Evolutionary conservation across 495 filamentous ascomycete species (phyloP).

Genomic region (Aspergillus egyptiacus): DNA sequence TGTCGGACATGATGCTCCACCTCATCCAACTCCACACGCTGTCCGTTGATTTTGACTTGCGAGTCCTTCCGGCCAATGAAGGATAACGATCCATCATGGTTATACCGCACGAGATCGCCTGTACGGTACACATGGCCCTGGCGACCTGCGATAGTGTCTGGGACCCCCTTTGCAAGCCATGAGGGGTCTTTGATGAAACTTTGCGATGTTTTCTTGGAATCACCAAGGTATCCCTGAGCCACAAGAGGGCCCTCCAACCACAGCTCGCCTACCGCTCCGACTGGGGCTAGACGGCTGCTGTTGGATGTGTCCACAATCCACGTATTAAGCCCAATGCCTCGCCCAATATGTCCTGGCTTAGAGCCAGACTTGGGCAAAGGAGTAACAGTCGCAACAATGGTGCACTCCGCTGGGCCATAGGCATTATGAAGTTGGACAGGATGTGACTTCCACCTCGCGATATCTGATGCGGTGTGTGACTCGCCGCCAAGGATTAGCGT

Average conservation of each 20-base stretch:
- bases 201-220: neutral
- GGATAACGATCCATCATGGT: neutral
- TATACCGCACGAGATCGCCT: neutral
- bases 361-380: too few relatives aligned
- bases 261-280: neutral
- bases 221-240: neutral
- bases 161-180: neutral
- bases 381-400: neutral
- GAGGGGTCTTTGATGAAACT: neutral
- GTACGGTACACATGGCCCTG: neutral
- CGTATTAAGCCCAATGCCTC: neutral
- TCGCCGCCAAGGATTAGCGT: neutral
- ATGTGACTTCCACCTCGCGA: neutral
- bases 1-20: neutral
- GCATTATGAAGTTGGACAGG: neutral
- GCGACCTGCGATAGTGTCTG: neutral
- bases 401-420: neutral
- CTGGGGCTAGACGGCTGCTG: too few relatives aligned
- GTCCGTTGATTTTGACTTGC: neutral
- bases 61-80: neutral
- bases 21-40: neutral
- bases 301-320: neutral
- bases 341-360: neutral
- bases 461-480: neutral
- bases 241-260: too few relatives aligned